phyloP scores from a whole-genome alignment of 169 alveolate species.

The Plasmodium malariae region DNA sequence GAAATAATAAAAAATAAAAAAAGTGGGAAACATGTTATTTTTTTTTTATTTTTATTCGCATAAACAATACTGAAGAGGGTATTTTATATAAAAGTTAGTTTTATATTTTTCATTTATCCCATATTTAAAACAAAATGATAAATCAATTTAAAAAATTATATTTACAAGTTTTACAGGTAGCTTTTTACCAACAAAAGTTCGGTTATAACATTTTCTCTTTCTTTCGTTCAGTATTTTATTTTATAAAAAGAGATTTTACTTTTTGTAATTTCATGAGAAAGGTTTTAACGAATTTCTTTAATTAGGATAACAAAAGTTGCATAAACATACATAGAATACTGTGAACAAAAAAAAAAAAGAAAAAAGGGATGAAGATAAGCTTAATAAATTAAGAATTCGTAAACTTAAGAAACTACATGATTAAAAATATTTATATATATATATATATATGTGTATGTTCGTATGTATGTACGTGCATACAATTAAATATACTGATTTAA shows the following conservation, averaged over 20 bases:
- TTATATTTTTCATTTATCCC: neutral
- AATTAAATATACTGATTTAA: constrained; percentile 3
- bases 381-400: neutral
- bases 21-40: neutral
- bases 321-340: constrained; percentile 13
- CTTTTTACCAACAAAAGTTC: constrained; percentile 6
- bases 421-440: constrained; percentile 3
- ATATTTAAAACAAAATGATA: too few species aligned
- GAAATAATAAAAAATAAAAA: neutral
- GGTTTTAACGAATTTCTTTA: constrained; percentile 9
- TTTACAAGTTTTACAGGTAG: constrained; percentile 3
- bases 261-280: constrained; percentile 14
- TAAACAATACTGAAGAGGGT: neutral
- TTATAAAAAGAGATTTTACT: constrained; percentile 4
- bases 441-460: neutral
- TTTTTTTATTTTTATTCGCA: too few species aligned
- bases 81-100: constrained; percentile 2
- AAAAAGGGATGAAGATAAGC: too few species aligned
- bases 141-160: too few species aligned
- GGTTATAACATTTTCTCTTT: constrained; percentile 1
- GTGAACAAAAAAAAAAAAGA: constrained; percentile 5
- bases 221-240: constrained; percentile 1
- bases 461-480: neutral
- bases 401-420: neutral
- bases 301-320: constrained; percentile 15